Percentiles rank a stretch among this genome's conserved stretches.
Conservation (phyloP, 106 monocot genomes). For the Ottelia alismoides region DNA sequence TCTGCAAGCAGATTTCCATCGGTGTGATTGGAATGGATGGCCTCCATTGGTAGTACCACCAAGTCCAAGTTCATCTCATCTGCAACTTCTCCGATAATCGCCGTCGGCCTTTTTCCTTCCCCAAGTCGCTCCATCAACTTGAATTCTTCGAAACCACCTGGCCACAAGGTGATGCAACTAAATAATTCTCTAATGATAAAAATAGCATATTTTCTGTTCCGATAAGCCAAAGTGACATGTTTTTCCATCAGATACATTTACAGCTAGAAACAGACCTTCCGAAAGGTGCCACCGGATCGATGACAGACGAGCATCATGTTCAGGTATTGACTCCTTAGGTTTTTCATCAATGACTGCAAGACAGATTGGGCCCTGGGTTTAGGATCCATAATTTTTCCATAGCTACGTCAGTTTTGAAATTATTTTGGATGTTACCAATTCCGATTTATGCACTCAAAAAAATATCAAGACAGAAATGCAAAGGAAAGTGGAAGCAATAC, state of each 20-base stretch:
- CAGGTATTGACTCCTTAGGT: slow-evolving; percentile 60
- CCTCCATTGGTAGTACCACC: slow-evolving; percentile 68
- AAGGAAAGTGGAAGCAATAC: slow-evolving; percentile 31
- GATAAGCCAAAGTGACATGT: too few species aligned
- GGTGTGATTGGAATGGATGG: slow-evolving; percentile 71
- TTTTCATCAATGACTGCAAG: slow-evolving; percentile 74
- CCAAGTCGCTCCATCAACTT: slow-evolving; percentile 65
- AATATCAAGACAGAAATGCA: neutral
- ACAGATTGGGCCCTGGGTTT: slow-evolving; percentile 11
- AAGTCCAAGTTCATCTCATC: slow-evolving; percentile 69
- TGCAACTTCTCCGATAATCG: slow-evolving; percentile 69
- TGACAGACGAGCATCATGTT: slow-evolving; percentile 56
- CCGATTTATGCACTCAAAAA: neutral
- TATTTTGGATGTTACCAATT: slow-evolving; percentile 7
- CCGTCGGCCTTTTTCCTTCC: slow-evolving; percentile 64
- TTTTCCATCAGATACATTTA: too few species aligned
- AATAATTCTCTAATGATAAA: too few species aligned
- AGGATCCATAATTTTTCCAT: slow-evolving; percentile 6
- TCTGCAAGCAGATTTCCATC: slow-evolving; percentile 78
- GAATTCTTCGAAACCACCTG: slow-evolving; percentile 72
- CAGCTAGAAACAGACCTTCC: slow-evolving; percentile 74
- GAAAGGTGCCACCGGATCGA: slow-evolving; percentile 83
- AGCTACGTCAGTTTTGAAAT: slow-evolving; percentile 7
- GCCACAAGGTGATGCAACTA: neutral
- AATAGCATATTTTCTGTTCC: too few species aligned